Percentiles rank a stretch among this genome's conserved stretches.
These are phyloP conservation scores for Raphanus sativus DNA, from an alignment of 345 rosid species.

Conservation along the genomic window DNA sequence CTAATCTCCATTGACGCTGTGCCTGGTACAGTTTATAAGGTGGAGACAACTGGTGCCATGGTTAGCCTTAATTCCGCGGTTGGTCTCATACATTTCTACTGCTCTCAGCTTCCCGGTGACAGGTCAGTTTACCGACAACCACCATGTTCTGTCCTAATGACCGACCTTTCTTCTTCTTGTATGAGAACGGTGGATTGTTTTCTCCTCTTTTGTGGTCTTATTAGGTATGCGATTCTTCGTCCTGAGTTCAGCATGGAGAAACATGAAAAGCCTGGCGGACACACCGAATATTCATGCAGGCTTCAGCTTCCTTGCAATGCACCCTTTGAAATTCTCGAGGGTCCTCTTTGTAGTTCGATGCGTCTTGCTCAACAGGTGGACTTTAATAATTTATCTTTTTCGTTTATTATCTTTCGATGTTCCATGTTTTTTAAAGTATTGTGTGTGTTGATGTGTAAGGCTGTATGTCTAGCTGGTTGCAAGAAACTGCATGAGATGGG, in stretches of 20 bases:
- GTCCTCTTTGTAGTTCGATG: constrained; percentile 87
- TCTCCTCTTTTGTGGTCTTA: constrained; percentile 20
- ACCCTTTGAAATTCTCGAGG: constrained; percentile 95
- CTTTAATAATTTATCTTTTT: neutral
- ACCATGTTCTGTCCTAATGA: neutral
- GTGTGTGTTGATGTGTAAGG: constrained; percentile 52
- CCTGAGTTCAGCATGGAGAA: constrained; percentile 91
- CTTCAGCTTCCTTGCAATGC: constrained; percentile 99
- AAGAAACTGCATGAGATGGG: constrained; percentile 99
- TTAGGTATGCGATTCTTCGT: constrained; percentile 96
- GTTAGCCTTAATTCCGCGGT: constrained; percentile 98
- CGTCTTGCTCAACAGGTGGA: constrained; percentile 96
- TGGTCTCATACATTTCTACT: constrained; percentile 90
- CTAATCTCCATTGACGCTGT: constrained; percentile 66
- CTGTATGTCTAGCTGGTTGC: constrained; percentile 98
- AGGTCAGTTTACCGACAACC: constrained; percentile 48
- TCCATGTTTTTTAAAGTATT: constrained; percentile 16
- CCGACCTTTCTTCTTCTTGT: neutral
- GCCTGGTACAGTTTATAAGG: constrained; percentile 92
- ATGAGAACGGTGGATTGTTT: constrained; percentile 15
- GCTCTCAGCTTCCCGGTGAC: constrained; percentile 98
- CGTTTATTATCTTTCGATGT: neutral
- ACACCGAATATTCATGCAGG: constrained; percentile 90
- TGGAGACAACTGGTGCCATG: constrained; percentile 92
- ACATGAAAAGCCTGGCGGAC: constrained; percentile 91